Evolutionary conservation across 179 eudicot species (phyloP).

Genomic region (Vitellaria paradoxa): DNA sequence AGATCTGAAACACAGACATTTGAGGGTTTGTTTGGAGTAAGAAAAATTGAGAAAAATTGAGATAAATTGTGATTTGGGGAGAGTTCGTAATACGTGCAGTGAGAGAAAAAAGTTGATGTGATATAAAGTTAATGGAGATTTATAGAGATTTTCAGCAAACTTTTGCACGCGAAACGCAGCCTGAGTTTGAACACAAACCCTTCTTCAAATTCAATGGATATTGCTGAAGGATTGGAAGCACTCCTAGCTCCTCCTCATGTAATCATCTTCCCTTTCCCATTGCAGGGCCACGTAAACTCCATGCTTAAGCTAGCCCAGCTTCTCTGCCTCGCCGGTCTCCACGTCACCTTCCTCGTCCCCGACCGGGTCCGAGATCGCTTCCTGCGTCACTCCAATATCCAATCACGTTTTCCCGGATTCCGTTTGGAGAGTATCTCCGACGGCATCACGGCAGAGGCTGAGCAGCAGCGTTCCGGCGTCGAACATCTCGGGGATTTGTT

Average conservation of each 20-base stretch:
- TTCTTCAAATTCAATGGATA: no score
- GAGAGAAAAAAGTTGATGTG: no score
- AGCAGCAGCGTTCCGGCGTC: neutral
- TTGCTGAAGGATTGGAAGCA: no score
- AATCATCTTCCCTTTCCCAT: conserved; percentile 32
- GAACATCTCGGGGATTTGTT: neutral
- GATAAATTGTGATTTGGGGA: no score
- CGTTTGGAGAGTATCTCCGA: conserved; percentile 11
- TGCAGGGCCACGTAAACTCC: conserved; percentile 31
- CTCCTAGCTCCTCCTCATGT: conserved; percentile 24
- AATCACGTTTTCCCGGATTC: conserved; percentile 20
- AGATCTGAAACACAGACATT: no score
- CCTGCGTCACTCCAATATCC: conserved; percentile 7
- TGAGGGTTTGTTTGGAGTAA: no score
- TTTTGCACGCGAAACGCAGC: no score
- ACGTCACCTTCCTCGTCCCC: conserved; percentile 30
- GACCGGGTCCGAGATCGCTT: conserved; percentile 26
- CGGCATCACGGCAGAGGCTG: conserved; percentile 15
- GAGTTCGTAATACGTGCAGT: no score
- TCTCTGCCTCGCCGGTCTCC: conserved; percentile 20
- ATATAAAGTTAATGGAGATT: no score
- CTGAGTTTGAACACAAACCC: no score
- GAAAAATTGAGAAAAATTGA: no score
- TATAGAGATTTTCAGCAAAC: no score
- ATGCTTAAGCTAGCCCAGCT: conserved; percentile 37